Conservation (phyloP, 768 basidiomycete species). For the Rossbeevera mucosa region DNA sequence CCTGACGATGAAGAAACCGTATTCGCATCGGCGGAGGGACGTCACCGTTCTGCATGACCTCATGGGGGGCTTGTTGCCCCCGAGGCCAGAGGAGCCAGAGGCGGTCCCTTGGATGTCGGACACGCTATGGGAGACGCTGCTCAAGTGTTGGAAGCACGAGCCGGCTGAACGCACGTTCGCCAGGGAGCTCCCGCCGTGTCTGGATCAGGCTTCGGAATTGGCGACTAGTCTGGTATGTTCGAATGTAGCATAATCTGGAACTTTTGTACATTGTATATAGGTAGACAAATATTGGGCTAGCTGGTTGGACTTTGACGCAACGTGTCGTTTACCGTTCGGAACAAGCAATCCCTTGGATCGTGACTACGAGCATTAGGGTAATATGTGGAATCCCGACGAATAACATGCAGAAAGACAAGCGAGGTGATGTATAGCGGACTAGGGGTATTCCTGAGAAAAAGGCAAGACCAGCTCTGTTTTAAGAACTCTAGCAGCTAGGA, state of each 20-base stretch:
- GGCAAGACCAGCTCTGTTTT: slow-evolving; percentile 35
- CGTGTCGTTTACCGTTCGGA: not conserved
- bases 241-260: not conserved
- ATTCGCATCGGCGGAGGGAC: slow-evolving; percentile 46
- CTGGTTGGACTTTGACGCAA: not conserved
- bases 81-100: slow-evolving; percentile 36
- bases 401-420: slow-evolving; percentile 32
- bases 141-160: slow-evolving; percentile 43
- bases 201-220: slow-evolving; percentile 10
- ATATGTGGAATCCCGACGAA: slow-evolving; percentile 34
- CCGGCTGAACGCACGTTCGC: slow-evolving; percentile 39
- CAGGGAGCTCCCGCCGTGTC: slow-evolving; percentile 27
- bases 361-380: slow-evolving; percentile 37
- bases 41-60: slow-evolving; percentile 47
- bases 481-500: slow-evolving; percentile 28
- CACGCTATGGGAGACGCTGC: slow-evolving; percentile 44
- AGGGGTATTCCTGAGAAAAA: slow-evolving; percentile 33
- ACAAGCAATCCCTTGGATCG: slow-evolving; percentile 22
- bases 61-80: slow-evolving; percentile 36
- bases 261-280: slow-evolving; percentile 5
- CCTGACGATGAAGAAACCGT: slow-evolving; percentile 49
- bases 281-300: not conserved
- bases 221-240: not conserved
- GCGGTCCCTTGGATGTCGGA: slow-evolving; percentile 41
- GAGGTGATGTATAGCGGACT: slow-evolving; percentile 41